A percentile compares a stretch with the other conserved stretches of the same genome.
These are phyloP conservation scores for Saccharomyces paradoxus DNA, from an alignment of 805 yeast species.

Conservation along the genomic window DNA sequence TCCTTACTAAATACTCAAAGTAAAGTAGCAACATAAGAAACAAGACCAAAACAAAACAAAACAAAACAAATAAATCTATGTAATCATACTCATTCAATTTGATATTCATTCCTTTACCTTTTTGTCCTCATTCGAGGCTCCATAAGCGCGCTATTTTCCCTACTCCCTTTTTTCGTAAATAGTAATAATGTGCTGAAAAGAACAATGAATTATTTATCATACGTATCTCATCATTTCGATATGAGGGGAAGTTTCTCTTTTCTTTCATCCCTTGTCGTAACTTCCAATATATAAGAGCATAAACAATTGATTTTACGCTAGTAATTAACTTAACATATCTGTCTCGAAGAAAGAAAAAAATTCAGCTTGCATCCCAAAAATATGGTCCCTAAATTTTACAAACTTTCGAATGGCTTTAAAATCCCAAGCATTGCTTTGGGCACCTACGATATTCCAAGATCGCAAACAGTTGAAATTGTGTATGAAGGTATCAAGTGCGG, in stretches of 20 bases:
- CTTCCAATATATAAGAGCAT: neutral
- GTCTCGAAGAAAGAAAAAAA: neutral
- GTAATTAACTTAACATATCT: neutral
- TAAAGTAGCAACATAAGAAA: neutral
- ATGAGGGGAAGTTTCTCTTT: neutral
- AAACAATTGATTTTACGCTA: neutral
- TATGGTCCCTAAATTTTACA: slow-evolving; percentile 25
- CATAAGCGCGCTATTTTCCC: neutral
- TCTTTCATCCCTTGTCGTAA: neutral
- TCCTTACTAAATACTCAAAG: neutral
- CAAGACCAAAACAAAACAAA: neutral
- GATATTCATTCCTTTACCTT: neutral
- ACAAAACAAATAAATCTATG: neutral
- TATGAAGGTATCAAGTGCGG: slow-evolving; percentile 54
- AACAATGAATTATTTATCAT: neutral
- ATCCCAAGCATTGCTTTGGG: slow-evolving; percentile 57
- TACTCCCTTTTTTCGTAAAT: neutral
- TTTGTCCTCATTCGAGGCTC: neutral
- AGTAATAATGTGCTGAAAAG: neutral
- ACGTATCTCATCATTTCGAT: neutral
- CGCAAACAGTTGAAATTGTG: slow-evolving; percentile 37
- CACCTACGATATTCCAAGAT: slow-evolving; percentile 38
- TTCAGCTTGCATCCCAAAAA: neutral
- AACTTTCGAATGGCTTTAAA: slow-evolving; percentile 44
- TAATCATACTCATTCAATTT: neutral